These are phyloP conservation scores for Fusarium fujikuroi DNA, from an alignment of 2,329 filamentous ascomycete species.

Conservation along the genomic window DNA sequence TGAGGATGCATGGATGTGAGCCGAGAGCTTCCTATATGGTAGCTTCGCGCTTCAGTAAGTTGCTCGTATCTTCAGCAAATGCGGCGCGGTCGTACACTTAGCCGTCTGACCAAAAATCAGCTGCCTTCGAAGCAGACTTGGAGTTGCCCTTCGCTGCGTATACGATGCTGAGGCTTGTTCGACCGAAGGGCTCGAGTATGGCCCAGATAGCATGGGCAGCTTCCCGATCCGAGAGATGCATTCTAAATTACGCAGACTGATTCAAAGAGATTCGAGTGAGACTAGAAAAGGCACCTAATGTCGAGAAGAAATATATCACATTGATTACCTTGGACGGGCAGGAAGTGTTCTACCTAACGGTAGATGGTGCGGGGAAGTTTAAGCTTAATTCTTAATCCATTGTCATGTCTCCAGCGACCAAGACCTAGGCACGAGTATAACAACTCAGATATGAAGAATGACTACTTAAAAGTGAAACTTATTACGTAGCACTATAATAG, in stretches of 20 bases:
- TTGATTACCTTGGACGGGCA: background rate
- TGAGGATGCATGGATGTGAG: background rate
- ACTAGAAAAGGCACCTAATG: background rate
- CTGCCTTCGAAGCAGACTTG: background rate
- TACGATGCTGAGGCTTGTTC: background rate
- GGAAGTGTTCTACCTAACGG: too few relatives aligned
- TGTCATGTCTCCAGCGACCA: background rate
- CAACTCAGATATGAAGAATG: background rate
- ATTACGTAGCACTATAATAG: background rate
- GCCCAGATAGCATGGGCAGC: background rate
- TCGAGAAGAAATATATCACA: background rate
- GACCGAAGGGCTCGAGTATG: background rate
- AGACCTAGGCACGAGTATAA: background rate
- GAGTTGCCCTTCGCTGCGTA: background rate
- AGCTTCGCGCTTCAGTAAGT: background rate
- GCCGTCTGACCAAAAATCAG: background rate
- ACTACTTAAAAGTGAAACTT: background rate
- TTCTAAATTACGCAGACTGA: background rate
- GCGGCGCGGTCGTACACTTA: background rate
- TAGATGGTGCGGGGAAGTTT: background rate
- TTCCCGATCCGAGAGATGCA: background rate
- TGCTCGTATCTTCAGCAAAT: background rate
- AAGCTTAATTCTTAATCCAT: background rate
- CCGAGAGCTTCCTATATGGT: background rate
- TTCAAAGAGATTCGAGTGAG: background rate